phyloP scores from a whole-genome alignment of 495 filamentous ascomycete species.

The Neurospora cerealis region DNA sequence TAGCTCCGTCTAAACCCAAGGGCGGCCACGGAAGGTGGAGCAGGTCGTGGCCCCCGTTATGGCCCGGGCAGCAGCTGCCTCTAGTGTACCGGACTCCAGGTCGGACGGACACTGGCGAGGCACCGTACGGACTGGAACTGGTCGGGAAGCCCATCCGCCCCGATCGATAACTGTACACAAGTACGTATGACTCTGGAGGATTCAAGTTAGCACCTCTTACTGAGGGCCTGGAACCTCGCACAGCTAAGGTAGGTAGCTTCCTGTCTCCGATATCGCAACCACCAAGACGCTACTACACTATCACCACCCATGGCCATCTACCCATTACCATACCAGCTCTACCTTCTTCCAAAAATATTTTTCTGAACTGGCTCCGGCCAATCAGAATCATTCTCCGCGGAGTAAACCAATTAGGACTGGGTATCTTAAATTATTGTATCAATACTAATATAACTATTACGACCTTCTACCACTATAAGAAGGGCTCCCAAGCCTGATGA shows the following conservation, averaged over 20 bases:
- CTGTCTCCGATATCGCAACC: background rate
- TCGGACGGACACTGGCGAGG: background rate
- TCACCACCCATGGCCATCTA: background rate
- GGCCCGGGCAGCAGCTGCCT: background rate
- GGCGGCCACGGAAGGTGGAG: background rate
- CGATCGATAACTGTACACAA: background rate
- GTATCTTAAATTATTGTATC: too few relatives aligned
- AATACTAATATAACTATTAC: too few relatives aligned
- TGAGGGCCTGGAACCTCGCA: background rate
- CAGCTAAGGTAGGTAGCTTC: background rate
- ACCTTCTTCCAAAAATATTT: too few relatives aligned
- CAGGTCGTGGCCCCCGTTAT: background rate
- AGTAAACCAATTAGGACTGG: too few relatives aligned
- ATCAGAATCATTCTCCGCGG: too few relatives aligned
- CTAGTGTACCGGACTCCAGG: background rate
- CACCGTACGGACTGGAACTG: background rate
- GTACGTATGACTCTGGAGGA: background rate
- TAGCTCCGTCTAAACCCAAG: background rate
- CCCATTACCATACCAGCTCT: background rate
- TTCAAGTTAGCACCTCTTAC: background rate
- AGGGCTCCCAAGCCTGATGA: too few relatives aligned
- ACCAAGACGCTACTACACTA: background rate
- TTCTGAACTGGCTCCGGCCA: too few relatives aligned
- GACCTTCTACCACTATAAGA: too few relatives aligned
- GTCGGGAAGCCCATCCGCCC: background rate